Conservation (phyloP, 306 rosid species). For the Dicorynia guianensis region DNA sequence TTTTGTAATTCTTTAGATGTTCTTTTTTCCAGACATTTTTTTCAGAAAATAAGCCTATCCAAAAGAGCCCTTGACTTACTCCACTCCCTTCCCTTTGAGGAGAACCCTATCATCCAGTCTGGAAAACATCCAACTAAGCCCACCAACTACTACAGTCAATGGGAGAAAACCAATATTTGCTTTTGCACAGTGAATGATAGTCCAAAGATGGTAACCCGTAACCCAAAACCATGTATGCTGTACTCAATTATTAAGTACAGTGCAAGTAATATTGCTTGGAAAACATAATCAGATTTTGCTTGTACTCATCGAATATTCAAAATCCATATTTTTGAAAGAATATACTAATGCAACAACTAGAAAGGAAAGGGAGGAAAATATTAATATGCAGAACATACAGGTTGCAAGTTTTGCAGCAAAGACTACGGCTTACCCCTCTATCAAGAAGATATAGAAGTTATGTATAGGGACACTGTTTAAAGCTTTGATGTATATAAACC, state of each 20-base stretch:
- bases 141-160: neutral
- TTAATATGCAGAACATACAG: neutral
- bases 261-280: neutral
- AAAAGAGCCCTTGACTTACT: no score
- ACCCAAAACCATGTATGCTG: neutral
- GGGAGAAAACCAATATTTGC: neutral
- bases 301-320: no score
- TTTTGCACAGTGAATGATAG: constrained; percentile 10
- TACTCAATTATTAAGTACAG: neutral
- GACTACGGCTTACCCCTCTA: no score
- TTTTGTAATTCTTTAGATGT: no score
- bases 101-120: no score
- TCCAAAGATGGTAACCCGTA: neutral
- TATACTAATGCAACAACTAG: neutral
- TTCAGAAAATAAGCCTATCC: no score
- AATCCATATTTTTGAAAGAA: neutral
- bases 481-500: no score
- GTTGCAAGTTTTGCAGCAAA: neutral
- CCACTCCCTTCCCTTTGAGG: no score
- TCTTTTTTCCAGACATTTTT: no score
- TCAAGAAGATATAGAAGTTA: no score
- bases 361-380: neutral
- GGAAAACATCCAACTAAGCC: no score
- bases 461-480: no score
- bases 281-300: neutral